Percentiles rank a stretch among this genome's conserved stretches.
These are phyloP conservation scores for Eimeria necatrix DNA, from an alignment of 169 alveolate genomes.

Conservation along the genomic window DNA sequence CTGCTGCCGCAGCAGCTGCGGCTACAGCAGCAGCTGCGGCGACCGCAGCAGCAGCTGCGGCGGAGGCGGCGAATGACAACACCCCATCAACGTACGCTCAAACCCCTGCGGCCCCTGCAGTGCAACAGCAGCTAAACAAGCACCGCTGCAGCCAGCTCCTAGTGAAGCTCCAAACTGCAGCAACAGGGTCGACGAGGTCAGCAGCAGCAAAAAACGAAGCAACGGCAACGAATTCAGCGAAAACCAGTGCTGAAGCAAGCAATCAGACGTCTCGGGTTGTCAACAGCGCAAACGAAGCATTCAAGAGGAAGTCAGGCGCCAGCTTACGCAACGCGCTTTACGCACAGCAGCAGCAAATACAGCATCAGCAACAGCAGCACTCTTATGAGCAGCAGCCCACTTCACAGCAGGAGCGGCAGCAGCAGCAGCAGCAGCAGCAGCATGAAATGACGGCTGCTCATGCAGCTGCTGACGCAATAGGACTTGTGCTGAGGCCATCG, in stretches of 20 bases:
- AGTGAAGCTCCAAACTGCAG: neutral
- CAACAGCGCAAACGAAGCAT: too few species aligned
- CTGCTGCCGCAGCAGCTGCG: too few species aligned
- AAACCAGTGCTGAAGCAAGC: too few species aligned
- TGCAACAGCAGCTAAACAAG: neutral
- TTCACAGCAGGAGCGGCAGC: conserved; percentile 26
- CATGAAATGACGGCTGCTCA: neutral
- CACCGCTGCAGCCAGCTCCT: too few species aligned
- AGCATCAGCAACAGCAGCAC: neutral
- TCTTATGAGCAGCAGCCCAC: neutral
- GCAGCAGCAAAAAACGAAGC: conserved; percentile 27
- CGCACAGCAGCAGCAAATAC: conserved; percentile 17
- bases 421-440: conserved; percentile 58
- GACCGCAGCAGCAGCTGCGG: conserved; percentile 14
- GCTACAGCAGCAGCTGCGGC: conserved; percentile 33
- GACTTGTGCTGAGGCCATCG: neutral
- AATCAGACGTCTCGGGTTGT: too few species aligned
- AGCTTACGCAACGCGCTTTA: neutral
- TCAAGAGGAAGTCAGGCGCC: too few species aligned
- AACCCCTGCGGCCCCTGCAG: neutral
- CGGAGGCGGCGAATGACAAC: neutral
- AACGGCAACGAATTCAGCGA: neutral
- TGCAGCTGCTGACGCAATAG: conserved; percentile 3
- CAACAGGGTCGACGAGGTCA: neutral
- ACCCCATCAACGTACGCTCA: neutral